Evolutionary conservation across 2,329 filamentous ascomycete species (phyloP).

Genomic region (Bipolaris sorokiniana): DNA sequence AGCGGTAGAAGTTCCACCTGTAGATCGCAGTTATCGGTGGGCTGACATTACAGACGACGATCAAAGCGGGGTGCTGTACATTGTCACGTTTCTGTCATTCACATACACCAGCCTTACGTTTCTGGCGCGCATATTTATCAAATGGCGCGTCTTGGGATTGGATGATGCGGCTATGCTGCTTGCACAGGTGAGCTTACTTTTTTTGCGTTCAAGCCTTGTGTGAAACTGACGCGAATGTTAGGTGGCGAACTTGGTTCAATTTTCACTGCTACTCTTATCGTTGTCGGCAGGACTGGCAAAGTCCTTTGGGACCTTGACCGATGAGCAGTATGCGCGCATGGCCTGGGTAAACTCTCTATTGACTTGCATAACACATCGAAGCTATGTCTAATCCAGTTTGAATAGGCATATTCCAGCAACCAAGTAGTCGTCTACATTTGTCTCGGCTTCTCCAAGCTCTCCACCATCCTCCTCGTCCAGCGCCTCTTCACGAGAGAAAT

Average conservation of each 20-base stretch:
- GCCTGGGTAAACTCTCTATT: constrained; percentile 16
- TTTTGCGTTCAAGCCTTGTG: background rate
- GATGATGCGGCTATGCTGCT: constrained; percentile 32
- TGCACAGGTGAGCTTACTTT: constrained; percentile 28
- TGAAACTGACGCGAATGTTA: background rate
- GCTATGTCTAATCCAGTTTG: background rate
- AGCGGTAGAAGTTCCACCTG: background rate
- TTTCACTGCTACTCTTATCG: constrained; percentile 26
- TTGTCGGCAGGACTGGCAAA: constrained; percentile 33
- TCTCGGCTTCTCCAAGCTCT: constrained; percentile 36
- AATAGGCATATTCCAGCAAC: constrained; percentile 5
- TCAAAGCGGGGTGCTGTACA: constrained; percentile 34
- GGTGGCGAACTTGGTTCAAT: constrained; percentile 20
- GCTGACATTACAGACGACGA: constrained; percentile 32
- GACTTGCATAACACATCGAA: background rate
- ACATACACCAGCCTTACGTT: constrained; percentile 34
- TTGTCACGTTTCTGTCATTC: constrained; percentile 32
- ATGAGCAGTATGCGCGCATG: constrained; percentile 26
- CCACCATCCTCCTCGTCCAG: constrained; percentile 35
- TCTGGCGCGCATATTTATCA: constrained; percentile 32
- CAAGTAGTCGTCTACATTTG: constrained; percentile 34
- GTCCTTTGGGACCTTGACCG: constrained; percentile 23
- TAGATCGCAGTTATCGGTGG: constrained; percentile 22
- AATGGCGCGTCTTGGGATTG: constrained; percentile 34
- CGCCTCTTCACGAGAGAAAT: constrained; percentile 39